phyloP scores from a whole-genome alignment of 2,329 filamentous ascomycete genomes.

The Cordyceps cateniannulata region DNA sequence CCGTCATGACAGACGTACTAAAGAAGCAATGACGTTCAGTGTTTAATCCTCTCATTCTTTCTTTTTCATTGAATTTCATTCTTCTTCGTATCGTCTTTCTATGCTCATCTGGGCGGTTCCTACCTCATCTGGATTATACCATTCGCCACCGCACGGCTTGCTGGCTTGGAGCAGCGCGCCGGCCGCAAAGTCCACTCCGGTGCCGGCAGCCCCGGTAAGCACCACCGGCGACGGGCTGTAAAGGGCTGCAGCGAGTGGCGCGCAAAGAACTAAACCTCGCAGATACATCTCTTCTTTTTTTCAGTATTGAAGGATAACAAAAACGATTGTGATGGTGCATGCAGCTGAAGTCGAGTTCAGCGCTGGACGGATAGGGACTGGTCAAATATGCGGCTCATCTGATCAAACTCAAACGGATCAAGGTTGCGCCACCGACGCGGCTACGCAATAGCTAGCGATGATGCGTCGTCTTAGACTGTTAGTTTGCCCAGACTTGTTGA shows the following conservation, averaged over 20 bases:
- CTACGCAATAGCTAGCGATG: no score
- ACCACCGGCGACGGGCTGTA: neutral
- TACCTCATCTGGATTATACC: conserved; percentile 1
- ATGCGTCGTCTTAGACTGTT: no score
- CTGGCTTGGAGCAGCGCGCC: neutral
- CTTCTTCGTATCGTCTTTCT: no score
- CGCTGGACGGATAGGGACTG: neutral
- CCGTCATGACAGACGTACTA: conserved; percentile 26
- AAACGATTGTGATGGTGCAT: neutral
- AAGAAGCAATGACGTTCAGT: neutral
- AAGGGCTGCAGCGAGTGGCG: neutral
- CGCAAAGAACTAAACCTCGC: no score
- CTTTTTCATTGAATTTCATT: no score
- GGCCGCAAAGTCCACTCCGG: neutral
- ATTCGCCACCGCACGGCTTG: neutral
- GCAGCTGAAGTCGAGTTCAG: neutral
- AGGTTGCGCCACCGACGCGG: neutral
- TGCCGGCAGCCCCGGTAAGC: neutral
- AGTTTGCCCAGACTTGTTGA: no score
- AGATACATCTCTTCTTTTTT: neutral
- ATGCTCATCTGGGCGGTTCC: neutral
- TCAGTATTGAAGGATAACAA: neutral
- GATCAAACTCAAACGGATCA: neutral
- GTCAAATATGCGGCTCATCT: neutral
- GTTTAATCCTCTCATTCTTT: neutral